Conservation (phyloP, 208 protist species). For the Zelonia costaricensis region DNA sequence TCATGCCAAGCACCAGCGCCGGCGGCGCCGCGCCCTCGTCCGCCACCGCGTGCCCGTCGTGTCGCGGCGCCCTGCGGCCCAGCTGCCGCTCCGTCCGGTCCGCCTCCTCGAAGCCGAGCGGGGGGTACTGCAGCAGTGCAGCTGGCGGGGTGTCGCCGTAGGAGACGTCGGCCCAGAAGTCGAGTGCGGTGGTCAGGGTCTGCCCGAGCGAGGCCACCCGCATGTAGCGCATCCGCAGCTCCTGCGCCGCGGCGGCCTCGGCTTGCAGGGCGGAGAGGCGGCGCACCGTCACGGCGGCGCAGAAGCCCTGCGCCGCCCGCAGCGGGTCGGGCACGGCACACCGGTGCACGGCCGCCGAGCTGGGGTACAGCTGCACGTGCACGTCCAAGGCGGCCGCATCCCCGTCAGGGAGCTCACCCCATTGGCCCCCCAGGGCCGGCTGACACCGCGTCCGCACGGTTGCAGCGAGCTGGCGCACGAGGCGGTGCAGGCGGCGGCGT, state of each 20-base stretch:
- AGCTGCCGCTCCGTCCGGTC: slow-evolving; percentile 2
- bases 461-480: slow-evolving; percentile 14
- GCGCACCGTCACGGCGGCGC: slow-evolving; percentile 55
- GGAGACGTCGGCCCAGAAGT: slow-evolving; percentile 60
- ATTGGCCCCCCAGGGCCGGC: background rate
- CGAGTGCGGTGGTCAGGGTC: slow-evolving; percentile 54
- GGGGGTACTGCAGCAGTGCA: slow-evolving; percentile 15
- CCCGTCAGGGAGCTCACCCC: background rate
- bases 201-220: slow-evolving; percentile 54
- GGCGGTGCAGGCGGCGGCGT: slow-evolving; percentile 26
- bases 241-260: slow-evolving; percentile 25
- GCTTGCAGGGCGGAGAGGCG: slow-evolving; percentile 32
- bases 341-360: slow-evolving; percentile 1
- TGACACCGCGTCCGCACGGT: slow-evolving; percentile 16
- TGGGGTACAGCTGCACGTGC: slow-evolving; percentile 71
- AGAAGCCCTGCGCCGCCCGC: slow-evolving; percentile 21
- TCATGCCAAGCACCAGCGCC: slow-evolving; percentile 3
- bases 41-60: background rate
- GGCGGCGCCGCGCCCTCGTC: background rate
- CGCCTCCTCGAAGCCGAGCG: slow-evolving; percentile 26
- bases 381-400: slow-evolving; percentile 35
- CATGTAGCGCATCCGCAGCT: slow-evolving; percentile 42
- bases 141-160: slow-evolving; percentile 25
- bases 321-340: slow-evolving; percentile 3
- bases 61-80: background rate